Conservation (phyloP, 441 rosid species). For the Populus tomentosa region DNA sequence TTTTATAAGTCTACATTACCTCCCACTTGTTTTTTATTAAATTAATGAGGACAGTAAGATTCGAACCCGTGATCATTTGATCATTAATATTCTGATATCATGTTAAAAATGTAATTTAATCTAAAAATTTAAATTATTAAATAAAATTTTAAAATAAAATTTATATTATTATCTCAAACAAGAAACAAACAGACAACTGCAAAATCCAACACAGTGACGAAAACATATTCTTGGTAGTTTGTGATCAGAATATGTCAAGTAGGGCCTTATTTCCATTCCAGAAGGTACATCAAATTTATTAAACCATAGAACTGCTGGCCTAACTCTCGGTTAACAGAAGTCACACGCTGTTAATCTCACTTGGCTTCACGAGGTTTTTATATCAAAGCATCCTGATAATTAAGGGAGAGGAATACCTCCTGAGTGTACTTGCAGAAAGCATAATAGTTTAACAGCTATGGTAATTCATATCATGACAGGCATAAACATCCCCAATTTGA, state of each 20-base stretch:
- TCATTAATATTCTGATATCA: too few relatives aligned
- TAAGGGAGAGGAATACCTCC: not conserved
- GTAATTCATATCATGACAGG: not conserved
- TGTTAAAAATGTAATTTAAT: too few relatives aligned
- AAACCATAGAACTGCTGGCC: not conserved
- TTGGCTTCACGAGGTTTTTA: not conserved
- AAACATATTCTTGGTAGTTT: not conserved
- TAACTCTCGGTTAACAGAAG: not conserved
- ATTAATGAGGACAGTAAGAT: too few relatives aligned
- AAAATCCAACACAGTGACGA: not conserved
- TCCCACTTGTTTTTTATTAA: too few relatives aligned
- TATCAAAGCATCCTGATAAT: not conserved
- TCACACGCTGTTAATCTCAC: not conserved
- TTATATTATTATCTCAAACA: too few relatives aligned
- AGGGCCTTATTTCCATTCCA: slow-evolving; percentile 2
- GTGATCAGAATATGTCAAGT: not conserved
- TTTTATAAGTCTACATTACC: too few relatives aligned
- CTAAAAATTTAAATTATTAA: too few relatives aligned
- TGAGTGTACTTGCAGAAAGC: not conserved
- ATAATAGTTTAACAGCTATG: not conserved
- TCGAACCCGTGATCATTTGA: accelerated
- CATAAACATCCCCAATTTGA: not conserved
- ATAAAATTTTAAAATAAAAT: too few relatives aligned
- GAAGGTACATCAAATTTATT: not conserved
- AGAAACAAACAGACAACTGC: not conserved